phyloP scores from a whole-genome alignment of 495 filamentous ascomycete genomes.

The Penicillium silybi region DNA sequence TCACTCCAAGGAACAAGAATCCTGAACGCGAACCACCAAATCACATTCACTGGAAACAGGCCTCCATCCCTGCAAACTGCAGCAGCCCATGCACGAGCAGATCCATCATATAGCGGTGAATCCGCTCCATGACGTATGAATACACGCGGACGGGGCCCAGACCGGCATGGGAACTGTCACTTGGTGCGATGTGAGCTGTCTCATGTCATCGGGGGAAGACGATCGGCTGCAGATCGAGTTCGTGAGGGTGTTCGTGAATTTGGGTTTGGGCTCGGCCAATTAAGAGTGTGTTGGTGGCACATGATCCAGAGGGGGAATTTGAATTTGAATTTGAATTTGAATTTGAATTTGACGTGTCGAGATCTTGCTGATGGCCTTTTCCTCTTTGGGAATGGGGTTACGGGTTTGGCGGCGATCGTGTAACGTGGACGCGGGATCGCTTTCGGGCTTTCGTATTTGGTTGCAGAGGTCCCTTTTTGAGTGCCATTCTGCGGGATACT shows the following conservation, averaged over 20 bases:
- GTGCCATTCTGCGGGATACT: too few species aligned
- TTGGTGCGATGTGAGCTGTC: constrained; percentile 20
- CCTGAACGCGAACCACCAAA: constrained; percentile 1
- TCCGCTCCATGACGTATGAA: neutral
- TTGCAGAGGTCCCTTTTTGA: too few species aligned
- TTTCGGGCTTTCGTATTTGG: too few species aligned
- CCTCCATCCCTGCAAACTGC: neutral
- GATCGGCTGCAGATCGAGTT: constrained; percentile 18
- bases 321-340: too few species aligned
- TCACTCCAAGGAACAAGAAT: constrained; percentile 3
- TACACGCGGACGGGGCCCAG: constrained; percentile 12
- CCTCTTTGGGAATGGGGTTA: too few species aligned
- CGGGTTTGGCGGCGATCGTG: too few species aligned
- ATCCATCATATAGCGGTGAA: constrained; percentile 27
- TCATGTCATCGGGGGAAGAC: constrained; percentile 21
- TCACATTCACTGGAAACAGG: neutral
- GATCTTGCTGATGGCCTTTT: neutral
- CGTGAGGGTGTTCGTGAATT: constrained; percentile 11
- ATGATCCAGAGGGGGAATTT: neutral
- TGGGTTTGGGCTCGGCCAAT: neutral
- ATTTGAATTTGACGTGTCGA: too few species aligned
- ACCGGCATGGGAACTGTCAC: constrained; percentile 12
- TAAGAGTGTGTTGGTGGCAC: neutral
- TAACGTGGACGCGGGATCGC: too few species aligned
- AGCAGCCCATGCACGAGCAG: constrained; percentile 3